Evolutionary conservation across 2,329 filamentous ascomycete genomes (phyloP), one percentile per base, ranked within the genome.

Genomic region (Fonsecaea monophora): DNA sequence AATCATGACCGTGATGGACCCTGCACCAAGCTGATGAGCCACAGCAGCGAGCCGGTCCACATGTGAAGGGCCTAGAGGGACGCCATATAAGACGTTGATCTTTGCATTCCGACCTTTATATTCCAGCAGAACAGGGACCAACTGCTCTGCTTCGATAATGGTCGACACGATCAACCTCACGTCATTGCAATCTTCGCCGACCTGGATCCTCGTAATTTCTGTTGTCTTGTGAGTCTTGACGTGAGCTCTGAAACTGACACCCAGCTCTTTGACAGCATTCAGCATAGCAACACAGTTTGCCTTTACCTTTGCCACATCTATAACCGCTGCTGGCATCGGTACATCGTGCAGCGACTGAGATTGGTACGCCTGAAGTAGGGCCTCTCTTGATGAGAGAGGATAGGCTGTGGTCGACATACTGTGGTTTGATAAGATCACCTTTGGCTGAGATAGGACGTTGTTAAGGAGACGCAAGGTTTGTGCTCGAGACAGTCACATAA

Each of bases 171-270:
- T 84, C 61, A 94, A 81, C 42, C 89, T 87, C 21, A 83, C 79
- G 4, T 85, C 84, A 59, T 79, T 75, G 54, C 79, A 73, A 63
- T 82, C 74, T 34, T 83, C 77, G 8, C 90, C 90, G n/a, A 92
- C 87, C 84, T 94, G 90, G 30, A 92, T 78, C 60, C 83, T 82
- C 1, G 89, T 85, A 58, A 92, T 77, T 76, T 92, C 86, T 5
- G 82, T 80, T 0, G 90, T 92, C 82, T 95, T 95, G 77, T 95
- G 92, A 25, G 90, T 93, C 79, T 95, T 95, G 67, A 94, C 87
- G 76, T 95, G 92, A 1, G 90, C 89, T 66, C 92, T 83, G 81
- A 92, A 94, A 6, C 83, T 84, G 30, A 94, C 82, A 0, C 83
- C 81, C 13, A 94, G 78, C 58, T 79, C 78, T 48, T 83, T 76